A percentile compares a stretch with the other conserved stretches of the same genome.
phyloP scores from a whole-genome alignment of 371 early-diverging fungal genomes.

The Rhizopus sp. region DNA sequence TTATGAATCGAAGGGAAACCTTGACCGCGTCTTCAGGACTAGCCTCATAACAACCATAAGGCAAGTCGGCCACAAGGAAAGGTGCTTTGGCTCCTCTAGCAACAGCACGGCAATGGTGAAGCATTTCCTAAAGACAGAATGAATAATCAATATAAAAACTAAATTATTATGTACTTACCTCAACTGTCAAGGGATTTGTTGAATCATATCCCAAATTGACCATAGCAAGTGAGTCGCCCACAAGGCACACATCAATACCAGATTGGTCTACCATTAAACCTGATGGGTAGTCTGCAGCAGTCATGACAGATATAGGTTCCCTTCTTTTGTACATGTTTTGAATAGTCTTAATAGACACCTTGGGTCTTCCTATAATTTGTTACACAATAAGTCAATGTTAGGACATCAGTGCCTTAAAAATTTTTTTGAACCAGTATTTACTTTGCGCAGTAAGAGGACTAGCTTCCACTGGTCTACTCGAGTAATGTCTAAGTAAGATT shows the following conservation, averaged over 20 bases:
- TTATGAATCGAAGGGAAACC: conserved; percentile 78
- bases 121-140: conserved; percentile 73
- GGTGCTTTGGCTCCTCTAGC: conserved; percentile 75
- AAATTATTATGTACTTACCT: conserved; percentile 45
- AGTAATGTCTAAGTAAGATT: conserved; percentile 11
- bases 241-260: conserved; percentile 85
- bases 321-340: conserved; percentile 68
- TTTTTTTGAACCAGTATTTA: conserved; percentile 11
- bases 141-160: not conserved
- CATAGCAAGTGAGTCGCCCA: conserved; percentile 97
- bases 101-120: conserved; percentile 93
- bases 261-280: conserved; percentile 80
- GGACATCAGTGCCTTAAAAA: not conserved
- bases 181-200: conserved; percentile 86
- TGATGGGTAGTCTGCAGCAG: conserved; percentile 91
- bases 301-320: conserved; percentile 84
- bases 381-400: conserved; percentile 7
- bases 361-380: conserved; percentile 52
- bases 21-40: conserved; percentile 73
- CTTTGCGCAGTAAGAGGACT: conserved; percentile 12
- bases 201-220: conserved; percentile 88
- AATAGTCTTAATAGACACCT: conserved; percentile 84
- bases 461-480: conserved; percentile 26
- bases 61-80: conserved; percentile 87
- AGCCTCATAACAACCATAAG: conserved; percentile 91